Base-by-base conservation (phyloP, 2,329 filamentous ascomycete species). In the Nemania diffusa region DNA sequence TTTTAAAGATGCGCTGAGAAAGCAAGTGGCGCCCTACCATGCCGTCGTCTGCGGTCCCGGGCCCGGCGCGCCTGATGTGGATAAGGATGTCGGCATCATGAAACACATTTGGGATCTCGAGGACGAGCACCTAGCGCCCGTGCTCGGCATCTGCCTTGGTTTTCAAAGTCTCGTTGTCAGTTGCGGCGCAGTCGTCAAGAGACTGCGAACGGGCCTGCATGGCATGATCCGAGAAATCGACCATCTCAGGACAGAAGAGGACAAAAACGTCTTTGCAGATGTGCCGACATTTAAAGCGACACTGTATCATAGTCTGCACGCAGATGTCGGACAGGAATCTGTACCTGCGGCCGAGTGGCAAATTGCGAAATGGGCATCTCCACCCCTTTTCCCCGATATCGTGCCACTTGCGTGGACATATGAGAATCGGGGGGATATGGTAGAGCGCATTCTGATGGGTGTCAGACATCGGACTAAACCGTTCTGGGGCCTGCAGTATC, bases 1-100 rank as follows among this genome's bases (percentile, higher is more conserved):
- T 83, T 87, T 78, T 71, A 79, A 75, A 27, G 67, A 74, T 13
- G 81, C 81, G 42, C 83, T 89, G 72, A 81, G 85, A 34, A 79
- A 80, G 58, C 82, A 86, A 70, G 81, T 91, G 11, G 73, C 79
- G 40, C 81, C 84, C 48, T 97, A 94, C 77, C 91, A 95, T 79
- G 96, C 93, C 46, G 89, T 97, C 24, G 91, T 98, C 57, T 92
- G 93, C 71, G 95, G 96, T 0, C 96, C 96, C 0, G 96, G 96
- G 0, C 96, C 96, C 0, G 96, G 96, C 9, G 89, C 92, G 74
- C 93, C 95, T 0, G 85, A 85, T 52, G 86, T 88, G 65, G 79
- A 87, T 7, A 81, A 83, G n/a, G 95, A 98, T 79, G 89, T 97
- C 42, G 96, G 96, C 9, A 84, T 96, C 48, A 96, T 97, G 82